Evolutionary conservation across 129 eudicot species (phyloP).

Genomic region (Centaurea solstitialis): DNA sequence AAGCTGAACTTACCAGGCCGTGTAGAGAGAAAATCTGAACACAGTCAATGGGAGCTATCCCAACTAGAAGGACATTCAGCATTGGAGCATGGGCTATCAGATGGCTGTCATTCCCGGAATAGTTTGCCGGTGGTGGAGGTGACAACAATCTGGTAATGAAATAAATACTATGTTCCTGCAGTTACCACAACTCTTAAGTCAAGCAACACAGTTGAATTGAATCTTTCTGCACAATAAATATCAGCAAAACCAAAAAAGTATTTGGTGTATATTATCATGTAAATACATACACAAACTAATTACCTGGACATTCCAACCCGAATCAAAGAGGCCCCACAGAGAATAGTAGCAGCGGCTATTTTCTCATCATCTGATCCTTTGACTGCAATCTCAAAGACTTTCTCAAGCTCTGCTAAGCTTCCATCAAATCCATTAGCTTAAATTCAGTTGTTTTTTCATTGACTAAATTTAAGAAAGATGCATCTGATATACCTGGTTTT

Average conservation of each 20-base stretch:
- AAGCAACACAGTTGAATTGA: conserved; percentile 3
- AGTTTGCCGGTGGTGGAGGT: conserved; percentile 71
- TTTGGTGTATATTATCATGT: neutral
- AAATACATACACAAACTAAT: neutral
- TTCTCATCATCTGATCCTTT: conserved; percentile 90
- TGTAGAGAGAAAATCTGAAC: conserved; percentile 95
- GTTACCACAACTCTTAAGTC: conserved; percentile 12
- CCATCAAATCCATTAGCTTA: conserved; percentile 88
- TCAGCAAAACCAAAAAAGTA: no score
- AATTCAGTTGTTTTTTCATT: conserved; percentile 77
- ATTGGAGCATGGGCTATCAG: conserved; percentile 84
- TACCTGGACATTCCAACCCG: conserved; percentile 93
- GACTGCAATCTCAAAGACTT: conserved; percentile 83
- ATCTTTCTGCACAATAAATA: neutral
- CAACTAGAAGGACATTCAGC: conserved; percentile 82
- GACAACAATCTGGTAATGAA: conserved; percentile 84
- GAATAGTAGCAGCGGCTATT: conserved; percentile 85
- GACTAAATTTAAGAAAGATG: conserved; percentile 39
- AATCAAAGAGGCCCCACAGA: conserved; percentile 85
- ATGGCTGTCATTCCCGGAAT: conserved; percentile 70
- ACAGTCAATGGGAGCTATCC: conserved; percentile 85
- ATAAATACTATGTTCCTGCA: conserved; percentile 88
- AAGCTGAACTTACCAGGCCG: conserved; percentile 69
- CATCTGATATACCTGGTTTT: conserved; percentile 42
- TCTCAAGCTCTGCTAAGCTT: conserved; percentile 98